Evolutionary conservation across 2,329 filamentous ascomycete genomes (phyloP).

Genomic region (Cadophora sp.): DNA sequence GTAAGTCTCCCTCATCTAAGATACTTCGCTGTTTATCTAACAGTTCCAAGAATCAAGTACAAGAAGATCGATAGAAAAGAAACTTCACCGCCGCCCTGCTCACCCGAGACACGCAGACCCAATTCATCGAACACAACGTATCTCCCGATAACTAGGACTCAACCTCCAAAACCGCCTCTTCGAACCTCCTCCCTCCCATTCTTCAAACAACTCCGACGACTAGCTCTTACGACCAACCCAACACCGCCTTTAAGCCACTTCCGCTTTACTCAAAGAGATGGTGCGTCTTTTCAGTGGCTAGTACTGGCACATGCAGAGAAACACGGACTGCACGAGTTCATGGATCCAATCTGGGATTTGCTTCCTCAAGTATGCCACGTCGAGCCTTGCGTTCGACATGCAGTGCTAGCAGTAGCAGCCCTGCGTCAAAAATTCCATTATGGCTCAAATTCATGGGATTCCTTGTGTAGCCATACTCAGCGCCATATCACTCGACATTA

Average conservation of each 20-base stretch:
- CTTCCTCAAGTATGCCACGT: constrained; percentile 25
- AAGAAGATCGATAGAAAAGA: constrained; percentile 1
- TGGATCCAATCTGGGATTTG: constrained; percentile 24
- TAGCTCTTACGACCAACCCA: background rate
- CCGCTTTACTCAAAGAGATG: constrained; percentile 22
- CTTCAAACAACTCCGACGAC: constrained; percentile 19
- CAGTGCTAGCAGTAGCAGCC: constrained; percentile 23
- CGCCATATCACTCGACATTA: constrained; percentile 19
- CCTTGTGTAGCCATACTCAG: background rate
- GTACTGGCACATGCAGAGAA: constrained; percentile 11
- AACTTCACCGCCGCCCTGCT: background rate
- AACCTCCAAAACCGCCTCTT: constrained; percentile 29
- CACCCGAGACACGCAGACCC: background rate
- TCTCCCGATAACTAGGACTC: constrained; percentile 20
- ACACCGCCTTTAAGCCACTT: constrained; percentile 24
- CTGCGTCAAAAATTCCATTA: constrained; percentile 8
- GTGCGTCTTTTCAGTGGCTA: constrained; percentile 23
- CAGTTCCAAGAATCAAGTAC: background rate
- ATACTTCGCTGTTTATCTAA: background rate
- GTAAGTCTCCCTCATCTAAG: constrained; percentile 1
- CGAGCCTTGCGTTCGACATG: constrained; percentile 25
- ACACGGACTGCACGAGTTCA: constrained; percentile 16
- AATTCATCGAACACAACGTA: background rate
- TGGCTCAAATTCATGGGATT: background rate
- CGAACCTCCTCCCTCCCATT: constrained; percentile 28